Evolutionary conservation across 345 rosid genomes (phyloP).

Genomic region (Psidium guajava): DNA sequence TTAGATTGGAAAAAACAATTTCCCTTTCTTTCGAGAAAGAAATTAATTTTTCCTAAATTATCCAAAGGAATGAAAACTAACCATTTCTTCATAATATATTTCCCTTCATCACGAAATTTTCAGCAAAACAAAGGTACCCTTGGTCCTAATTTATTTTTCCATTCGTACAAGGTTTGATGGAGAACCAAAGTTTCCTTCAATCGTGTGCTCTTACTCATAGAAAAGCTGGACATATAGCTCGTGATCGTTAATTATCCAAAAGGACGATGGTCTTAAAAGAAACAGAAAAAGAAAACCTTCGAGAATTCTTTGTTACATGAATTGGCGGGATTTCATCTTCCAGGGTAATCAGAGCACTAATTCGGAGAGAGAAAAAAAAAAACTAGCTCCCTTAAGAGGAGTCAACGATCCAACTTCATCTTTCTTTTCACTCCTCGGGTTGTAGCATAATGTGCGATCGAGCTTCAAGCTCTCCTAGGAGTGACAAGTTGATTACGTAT

Average conservation of each 20-base stretch:
- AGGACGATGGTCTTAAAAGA: no score
- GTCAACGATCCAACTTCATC: background rate
- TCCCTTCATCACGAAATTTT: fast-evolving
- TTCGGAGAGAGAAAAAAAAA: no score
- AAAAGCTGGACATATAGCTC: background rate
- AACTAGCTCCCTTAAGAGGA: background rate
- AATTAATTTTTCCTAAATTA: background rate
- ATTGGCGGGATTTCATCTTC: background rate
- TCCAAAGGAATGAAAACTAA: background rate
- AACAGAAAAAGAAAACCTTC: background rate
- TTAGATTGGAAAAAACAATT: background rate
- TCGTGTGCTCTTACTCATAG: background rate
- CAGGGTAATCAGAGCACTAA: background rate
- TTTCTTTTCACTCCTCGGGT: background rate
- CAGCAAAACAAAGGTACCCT: fast-evolving
- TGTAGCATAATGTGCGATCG: background rate
- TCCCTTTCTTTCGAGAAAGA: fast-evolving
- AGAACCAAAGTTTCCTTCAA: background rate
- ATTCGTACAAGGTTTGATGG: background rate
- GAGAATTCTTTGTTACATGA: background rate
- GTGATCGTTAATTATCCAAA: background rate
- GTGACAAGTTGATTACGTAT: background rate
- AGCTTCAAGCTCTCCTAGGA: background rate
- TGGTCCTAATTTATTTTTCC: background rate
- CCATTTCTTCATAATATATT: fast-evolving